Evolutionary conservation across 768 basidiomycete species (phyloP).

Genomic region (Clathrus columnatus): DNA sequence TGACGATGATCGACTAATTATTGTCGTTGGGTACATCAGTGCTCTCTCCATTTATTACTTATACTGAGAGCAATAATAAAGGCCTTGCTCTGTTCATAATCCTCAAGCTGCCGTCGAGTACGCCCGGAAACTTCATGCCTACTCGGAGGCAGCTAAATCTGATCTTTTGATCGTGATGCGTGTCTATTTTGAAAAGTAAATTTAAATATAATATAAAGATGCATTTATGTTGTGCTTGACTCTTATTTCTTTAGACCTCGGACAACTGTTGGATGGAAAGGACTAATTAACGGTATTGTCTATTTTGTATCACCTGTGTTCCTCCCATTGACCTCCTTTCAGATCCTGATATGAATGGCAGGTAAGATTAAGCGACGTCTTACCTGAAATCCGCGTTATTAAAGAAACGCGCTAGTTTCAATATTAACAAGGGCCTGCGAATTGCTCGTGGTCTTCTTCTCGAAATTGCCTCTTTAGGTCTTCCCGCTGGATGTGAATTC

Average conservation of each 20-base stretch:
- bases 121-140: conserved; percentile 66
- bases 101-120: conserved; percentile 81
- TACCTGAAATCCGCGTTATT: background rate
- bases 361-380: background rate
- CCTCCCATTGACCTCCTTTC: background rate
- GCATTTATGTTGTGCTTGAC: background rate
- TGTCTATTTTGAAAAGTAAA: conserved; percentile 89
- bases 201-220: background rate
- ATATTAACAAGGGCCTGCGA: conserved; percentile 93
- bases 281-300: conserved; percentile 73
- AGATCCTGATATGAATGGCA: conserved; percentile 83
- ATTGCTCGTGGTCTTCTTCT: conserved; percentile 80
- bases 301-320: background rate
- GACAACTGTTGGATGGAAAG: conserved; percentile 98
- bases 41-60: background rate
- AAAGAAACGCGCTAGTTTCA: conserved; percentile 43
- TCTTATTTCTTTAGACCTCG: conserved; percentile 36
- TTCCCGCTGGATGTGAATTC: conserved; percentile 97
- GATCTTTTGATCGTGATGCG: conserved; percentile 96
- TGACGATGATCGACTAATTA: conserved; percentile 85
- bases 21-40: conserved; percentile 71
- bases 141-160: conserved; percentile 70
- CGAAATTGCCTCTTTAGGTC: conserved; percentile 81
- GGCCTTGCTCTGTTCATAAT: conserved; percentile 94
- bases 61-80: conserved; percentile 17